phyloP scores from a whole-genome alignment of 1,139 yeast species.

The Yamadazyma pseudoaaseri region DNA sequence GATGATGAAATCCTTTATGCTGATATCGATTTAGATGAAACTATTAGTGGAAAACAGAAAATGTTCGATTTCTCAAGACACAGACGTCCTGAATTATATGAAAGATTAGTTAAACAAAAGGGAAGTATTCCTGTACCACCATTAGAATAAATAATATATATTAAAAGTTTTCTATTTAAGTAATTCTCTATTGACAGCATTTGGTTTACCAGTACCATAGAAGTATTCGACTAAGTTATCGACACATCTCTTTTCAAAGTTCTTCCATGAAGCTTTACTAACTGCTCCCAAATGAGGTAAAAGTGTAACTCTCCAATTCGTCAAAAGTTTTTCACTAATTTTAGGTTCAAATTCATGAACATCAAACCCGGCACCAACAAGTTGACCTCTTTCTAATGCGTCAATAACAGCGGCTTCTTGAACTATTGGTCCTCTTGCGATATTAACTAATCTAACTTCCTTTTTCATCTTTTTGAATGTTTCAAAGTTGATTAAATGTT shows the following conservation, averaged over 20 bases:
- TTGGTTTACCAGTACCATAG: slow-evolving; percentile 23
- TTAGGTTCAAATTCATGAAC: slow-evolving; percentile 41
- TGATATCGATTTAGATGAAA: slow-evolving; percentile 28
- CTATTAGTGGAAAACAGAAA: slow-evolving; percentile 27
- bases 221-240: slow-evolving; percentile 28
- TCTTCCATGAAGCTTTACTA: slow-evolving; percentile 27
- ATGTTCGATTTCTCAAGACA: slow-evolving; percentile 32
- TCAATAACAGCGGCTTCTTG: slow-evolving; percentile 34
- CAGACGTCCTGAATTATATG: slow-evolving; percentile 29
- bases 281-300: slow-evolving; percentile 37
- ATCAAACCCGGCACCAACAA: slow-evolving; percentile 40
- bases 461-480: slow-evolving; percentile 30
- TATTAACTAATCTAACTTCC: slow-evolving; percentile 32
- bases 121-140: slow-evolving; percentile 14
- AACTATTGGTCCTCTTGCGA: slow-evolving; percentile 39
- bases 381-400: slow-evolving; percentile 34
- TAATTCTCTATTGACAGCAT: slow-evolving; percentile 19
- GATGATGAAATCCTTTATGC: slow-evolving; percentile 29
- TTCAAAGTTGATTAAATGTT: slow-evolving; percentile 26
- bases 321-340: slow-evolving; percentile 24
- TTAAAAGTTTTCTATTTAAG: neutral
- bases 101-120: slow-evolving; percentile 18
- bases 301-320: slow-evolving; percentile 29
- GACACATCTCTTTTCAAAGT: slow-evolving; percentile 32
- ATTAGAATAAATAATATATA: slow-evolving; percentile 2